Percentiles rank a stretch among this genome's conserved stretches.
Evolutionary conservation across 2,329 filamentous ascomycete genomes (phyloP).

Genomic region (Fusarium sp.): DNA sequence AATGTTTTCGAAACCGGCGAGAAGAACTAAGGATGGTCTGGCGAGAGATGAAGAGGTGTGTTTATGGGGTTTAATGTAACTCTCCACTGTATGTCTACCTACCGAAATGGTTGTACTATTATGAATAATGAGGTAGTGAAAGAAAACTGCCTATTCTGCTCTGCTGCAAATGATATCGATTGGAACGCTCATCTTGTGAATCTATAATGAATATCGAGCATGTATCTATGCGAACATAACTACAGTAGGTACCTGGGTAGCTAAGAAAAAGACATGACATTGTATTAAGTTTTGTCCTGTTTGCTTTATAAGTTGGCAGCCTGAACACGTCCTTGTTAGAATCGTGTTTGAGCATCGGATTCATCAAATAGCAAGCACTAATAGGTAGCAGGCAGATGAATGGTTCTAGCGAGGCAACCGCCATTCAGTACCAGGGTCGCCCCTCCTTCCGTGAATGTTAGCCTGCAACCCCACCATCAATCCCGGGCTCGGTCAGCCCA

Average conservation of each 20-base stretch:
- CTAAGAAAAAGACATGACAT: neutral
- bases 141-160: conserved; percentile 42
- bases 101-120: conserved; percentile 48
- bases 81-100: conserved; percentile 61
- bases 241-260: neutral
- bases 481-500: conserved; percentile 37
- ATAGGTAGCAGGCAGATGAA: neutral
- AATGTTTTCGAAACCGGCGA: conserved; percentile 76
- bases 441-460: conserved; percentile 36
- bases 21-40: conserved; percentile 49
- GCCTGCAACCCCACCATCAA: conserved; percentile 41
- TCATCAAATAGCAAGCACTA: neutral
- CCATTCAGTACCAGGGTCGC: conserved; percentile 15
- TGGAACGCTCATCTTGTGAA: neutral
- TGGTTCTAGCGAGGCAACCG: conserved; percentile 9
- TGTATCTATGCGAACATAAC: neutral
- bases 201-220: neutral
- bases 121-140: conserved; percentile 42
- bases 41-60: conserved; percentile 13
- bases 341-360: neutral
- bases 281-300: neutral
- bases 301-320: no score
- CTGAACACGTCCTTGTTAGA: neutral
- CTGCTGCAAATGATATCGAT: neutral
- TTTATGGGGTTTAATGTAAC: conserved; percentile 45